phyloP scores from a whole-genome alignment of 78 protist genomes.

The Anaeramoeba flamelloides region DNA sequence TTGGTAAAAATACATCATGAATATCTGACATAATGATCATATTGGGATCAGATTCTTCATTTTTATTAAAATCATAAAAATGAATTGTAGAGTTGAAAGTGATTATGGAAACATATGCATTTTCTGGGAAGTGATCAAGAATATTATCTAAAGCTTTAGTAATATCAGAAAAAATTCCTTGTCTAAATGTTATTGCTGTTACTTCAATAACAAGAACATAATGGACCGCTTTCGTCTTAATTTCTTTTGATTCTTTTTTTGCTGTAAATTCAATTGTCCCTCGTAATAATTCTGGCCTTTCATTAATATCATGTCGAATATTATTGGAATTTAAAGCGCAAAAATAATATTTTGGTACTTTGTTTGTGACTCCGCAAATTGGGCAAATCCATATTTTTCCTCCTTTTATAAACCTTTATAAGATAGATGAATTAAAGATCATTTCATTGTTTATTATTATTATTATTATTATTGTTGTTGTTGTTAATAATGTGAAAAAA shows the following conservation, averaged over 20 bases:
- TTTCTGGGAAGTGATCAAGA: background rate
- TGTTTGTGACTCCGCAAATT: background rate
- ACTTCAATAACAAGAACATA: background rate
- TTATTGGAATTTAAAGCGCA: background rate
- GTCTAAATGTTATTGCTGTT: background rate
- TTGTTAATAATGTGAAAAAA: too few species aligned
- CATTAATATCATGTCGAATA: background rate
- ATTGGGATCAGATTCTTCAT: background rate
- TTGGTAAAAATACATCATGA: background rate
- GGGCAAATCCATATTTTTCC: background rate
- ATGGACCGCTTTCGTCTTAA: background rate
- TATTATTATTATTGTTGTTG: too few species aligned
- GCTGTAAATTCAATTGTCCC: background rate
- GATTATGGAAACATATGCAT: background rate
- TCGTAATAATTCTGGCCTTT: background rate
- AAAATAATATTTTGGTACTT: background rate
- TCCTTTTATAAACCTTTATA: too few species aligned
- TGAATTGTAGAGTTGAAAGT: background rate
- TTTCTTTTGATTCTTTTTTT: background rate
- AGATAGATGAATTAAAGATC: too few species aligned
- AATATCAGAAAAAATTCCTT: background rate
- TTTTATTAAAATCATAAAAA: background rate
- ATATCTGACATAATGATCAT: background rate
- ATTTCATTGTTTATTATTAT: too few species aligned
- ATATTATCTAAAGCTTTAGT: background rate